These are phyloP conservation scores for Nepenthes gracilis DNA, from an alignment of 148 eudicot genomes.

Conservation along the genomic window DNA sequence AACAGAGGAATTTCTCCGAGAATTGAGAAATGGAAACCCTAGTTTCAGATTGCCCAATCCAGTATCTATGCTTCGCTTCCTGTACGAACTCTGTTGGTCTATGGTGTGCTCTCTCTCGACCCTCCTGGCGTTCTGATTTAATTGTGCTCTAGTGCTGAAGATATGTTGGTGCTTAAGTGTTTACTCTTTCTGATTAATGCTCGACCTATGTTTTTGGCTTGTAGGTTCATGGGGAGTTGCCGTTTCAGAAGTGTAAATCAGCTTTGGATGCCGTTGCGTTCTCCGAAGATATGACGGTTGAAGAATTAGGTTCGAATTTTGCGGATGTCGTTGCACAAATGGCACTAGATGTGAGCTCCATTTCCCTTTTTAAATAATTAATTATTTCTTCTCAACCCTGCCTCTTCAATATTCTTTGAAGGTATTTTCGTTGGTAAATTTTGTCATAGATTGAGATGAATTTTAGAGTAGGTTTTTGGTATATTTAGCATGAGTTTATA, in stretches of 20 bases:
- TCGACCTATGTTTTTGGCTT: conserved; percentile 1
- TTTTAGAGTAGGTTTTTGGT: neutral
- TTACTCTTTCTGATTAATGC: neutral
- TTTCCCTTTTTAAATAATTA: neutral
- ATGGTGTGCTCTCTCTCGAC: conserved; percentile 25
- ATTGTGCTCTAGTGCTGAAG: neutral
- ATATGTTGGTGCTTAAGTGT: neutral
- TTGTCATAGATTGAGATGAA: neutral
- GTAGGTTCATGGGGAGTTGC: conserved; percentile 71
- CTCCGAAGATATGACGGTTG: conserved; percentile 35
- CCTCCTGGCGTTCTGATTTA: neutral
- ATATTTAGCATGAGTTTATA: too few species aligned
- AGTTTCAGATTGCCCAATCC: conserved; percentile 39
- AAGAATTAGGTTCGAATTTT: conserved; percentile 59
- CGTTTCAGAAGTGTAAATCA: conserved; percentile 77
- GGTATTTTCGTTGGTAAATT: neutral
- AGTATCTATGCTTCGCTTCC: conserved; percentile 55
- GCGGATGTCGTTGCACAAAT: conserved; percentile 85
- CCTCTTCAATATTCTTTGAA: too few species aligned
- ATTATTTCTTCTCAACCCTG: neutral
- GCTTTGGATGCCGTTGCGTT: conserved; percentile 79
- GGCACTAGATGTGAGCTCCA: conserved; percentile 82
- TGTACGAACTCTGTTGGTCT: conserved; percentile 69
- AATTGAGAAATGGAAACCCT: conserved; percentile 57
- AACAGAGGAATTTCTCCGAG: conserved; percentile 53